A percentile compares a stretch with the other conserved stretches of the same genome.
These are phyloP conservation scores for Cryptosporidium meleagridis DNA, from an alignment of 169 alveolate genomes.

Conservation along the genomic window DNA sequence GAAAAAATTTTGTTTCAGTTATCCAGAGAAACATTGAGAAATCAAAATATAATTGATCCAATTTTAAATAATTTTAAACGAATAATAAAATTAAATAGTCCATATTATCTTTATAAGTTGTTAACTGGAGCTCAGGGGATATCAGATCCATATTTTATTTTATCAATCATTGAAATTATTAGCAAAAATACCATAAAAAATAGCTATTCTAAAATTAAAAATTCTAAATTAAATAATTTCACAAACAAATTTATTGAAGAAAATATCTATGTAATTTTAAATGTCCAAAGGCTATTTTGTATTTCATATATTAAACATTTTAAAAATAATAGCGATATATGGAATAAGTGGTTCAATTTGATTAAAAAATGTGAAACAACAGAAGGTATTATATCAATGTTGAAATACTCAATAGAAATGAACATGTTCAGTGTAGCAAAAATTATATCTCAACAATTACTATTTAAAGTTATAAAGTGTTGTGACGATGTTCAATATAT, in stretches of 20 bases:
- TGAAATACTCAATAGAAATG: conserved; percentile 1
- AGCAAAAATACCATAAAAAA: neutral
- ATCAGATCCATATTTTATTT: conserved; percentile 7
- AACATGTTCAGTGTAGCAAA: conserved; percentile 24
- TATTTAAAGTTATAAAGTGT: neutral
- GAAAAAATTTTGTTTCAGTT: neutral
- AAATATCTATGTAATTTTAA: conserved; percentile 16
- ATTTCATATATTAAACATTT: conserved; percentile 12
- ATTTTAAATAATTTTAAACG: neutral
- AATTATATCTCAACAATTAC: neutral
- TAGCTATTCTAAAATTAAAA: conserved; percentile 49
- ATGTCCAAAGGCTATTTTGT: neutral
- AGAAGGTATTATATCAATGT: neutral
- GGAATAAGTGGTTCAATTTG: conserved; percentile 35
- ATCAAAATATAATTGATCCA: too few relatives aligned
- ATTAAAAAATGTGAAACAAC: conserved; percentile 5
- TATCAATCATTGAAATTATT: conserved; percentile 1
- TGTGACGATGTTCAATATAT: neutral
- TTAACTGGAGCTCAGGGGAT: neutral
- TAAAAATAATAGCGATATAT: neutral
- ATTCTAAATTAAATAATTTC: conserved; percentile 18
- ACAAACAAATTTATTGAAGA: conserved; percentile 62
- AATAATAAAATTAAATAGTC: conserved; percentile 5
- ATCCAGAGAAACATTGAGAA: neutral
- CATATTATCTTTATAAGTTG: neutral